Conservation (phyloP, 805 yeast genomes). For the Saccharomycopsis sp. region DNA sequence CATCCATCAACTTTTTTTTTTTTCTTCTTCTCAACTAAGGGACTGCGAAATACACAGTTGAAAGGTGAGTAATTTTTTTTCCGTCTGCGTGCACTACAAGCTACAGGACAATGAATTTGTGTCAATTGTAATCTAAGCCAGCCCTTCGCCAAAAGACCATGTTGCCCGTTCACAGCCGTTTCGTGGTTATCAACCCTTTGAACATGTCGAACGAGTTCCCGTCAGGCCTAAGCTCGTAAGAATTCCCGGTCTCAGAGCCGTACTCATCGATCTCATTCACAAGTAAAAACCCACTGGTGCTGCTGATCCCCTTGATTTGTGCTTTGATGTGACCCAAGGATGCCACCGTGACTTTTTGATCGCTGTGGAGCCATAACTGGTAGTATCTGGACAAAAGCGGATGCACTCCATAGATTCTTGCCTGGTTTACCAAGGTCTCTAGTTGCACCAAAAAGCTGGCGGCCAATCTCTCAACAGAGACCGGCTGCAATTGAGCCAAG, state of each 20-base stretch:
- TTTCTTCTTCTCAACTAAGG: too few species aligned
- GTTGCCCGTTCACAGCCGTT: too few species aligned
- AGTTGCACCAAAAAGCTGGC: constrained; percentile 64
- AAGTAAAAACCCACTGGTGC: constrained; percentile 72
- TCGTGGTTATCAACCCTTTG: constrained; percentile 55
- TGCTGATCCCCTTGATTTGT: constrained; percentile 68
- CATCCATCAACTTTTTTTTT: too few species aligned
- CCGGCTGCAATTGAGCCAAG: constrained; percentile 35
- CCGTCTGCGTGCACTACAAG: too few species aligned
- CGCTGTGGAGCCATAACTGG: constrained; percentile 74
- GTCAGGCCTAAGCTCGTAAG: constrained; percentile 80
- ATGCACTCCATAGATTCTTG: constrained; percentile 54
- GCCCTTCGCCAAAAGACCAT: too few species aligned
- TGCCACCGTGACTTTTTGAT: constrained; percentile 63
- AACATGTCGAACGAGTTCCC: constrained; percentile 97
- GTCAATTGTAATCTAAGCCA: too few species aligned
- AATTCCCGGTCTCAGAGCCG: constrained; percentile 42
- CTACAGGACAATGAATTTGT: too few species aligned
- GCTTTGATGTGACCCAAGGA: constrained; percentile 37
- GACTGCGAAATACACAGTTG: too few species aligned
- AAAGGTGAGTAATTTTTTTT: too few species aligned
- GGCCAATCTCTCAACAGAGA: constrained; percentile 39
- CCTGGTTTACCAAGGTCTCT: constrained; percentile 51
- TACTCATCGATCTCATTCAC: constrained; percentile 55
- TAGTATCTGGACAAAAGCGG: constrained; percentile 68